Percentiles rank a stretch among this genome's conserved stretches.
Conservation (phyloP, 208 protist species). For the Trypanosoma vivax region DNA sequence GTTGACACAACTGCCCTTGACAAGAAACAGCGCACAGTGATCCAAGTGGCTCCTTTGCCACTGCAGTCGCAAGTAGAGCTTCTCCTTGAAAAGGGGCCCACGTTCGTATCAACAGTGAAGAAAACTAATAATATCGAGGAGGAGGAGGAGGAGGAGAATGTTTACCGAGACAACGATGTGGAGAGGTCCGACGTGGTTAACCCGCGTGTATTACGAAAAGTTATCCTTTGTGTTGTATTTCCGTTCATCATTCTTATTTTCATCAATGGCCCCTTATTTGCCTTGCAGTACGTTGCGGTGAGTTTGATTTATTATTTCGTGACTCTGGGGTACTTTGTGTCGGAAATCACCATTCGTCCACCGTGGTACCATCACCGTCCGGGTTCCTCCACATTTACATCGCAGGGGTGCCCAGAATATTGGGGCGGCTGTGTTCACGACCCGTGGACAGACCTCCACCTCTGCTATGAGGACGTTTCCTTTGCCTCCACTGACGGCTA, state of each 20-base stretch:
- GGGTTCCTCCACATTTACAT: conserved; percentile 40
- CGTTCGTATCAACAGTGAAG: conserved; percentile 23
- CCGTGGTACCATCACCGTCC: conserved; percentile 88
- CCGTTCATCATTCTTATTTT: conserved; percentile 78
- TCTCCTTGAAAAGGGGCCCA: conserved; percentile 38
- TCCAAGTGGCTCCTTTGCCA: conserved; percentile 38
- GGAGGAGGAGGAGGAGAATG: conserved; percentile 38
- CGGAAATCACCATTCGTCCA: conserved; percentile 80
- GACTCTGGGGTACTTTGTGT: conserved; percentile 80
- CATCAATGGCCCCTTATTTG: conserved; percentile 67
- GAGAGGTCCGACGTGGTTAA: conserved; percentile 68
- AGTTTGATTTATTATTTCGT: conserved; percentile 75
- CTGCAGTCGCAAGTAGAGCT: conserved; percentile 34
- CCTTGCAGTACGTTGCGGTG: conserved; percentile 47
- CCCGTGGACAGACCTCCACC: conserved; percentile 70
- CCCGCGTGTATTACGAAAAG: conserved; percentile 65
- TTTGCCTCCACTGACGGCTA: conserved; percentile 70
- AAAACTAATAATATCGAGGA: conserved; percentile 12
- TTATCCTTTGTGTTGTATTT: conserved; percentile 44
- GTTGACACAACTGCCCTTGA: conserved; percentile 41
- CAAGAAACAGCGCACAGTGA: conserved; percentile 42
- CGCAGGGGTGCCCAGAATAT: conserved; percentile 71
- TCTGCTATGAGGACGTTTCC: conserved; percentile 76
- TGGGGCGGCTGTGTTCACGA: conserved; percentile 84
- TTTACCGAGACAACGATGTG: conserved; percentile 39